These are phyloP conservation scores for Talaromyces stipitatus DNA, from an alignment of 495 filamentous ascomycete species.

Conservation along the genomic window DNA sequence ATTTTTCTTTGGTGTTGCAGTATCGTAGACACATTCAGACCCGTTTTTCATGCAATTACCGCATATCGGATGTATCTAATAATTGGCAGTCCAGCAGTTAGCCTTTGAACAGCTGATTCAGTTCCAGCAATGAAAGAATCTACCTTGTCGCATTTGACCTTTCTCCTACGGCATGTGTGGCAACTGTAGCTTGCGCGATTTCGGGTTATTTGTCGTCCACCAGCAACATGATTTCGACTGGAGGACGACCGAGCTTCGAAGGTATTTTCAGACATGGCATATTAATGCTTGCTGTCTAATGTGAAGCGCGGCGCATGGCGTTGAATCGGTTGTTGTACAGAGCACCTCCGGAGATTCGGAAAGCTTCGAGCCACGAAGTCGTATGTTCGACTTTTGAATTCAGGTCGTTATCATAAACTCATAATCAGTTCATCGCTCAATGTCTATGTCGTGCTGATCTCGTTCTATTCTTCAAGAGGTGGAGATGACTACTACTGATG, in stretches of 20 bases:
- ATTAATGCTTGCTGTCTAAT: background rate
- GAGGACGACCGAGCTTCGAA: background rate
- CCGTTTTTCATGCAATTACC: slow-evolving; percentile 39
- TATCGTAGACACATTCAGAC: slow-evolving; percentile 37
- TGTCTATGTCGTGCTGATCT: background rate
- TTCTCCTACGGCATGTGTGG: slow-evolving; percentile 39
- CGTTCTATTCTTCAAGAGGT: background rate
- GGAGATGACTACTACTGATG: background rate
- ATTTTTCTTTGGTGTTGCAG: slow-evolving; percentile 19
- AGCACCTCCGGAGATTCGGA: background rate
- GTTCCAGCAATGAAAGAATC: background rate
- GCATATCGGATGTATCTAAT: slow-evolving; percentile 39
- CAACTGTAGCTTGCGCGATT: slow-evolving; percentile 44
- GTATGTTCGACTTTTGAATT: background rate
- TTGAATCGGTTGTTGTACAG: background rate
- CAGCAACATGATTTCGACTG: slow-evolving; percentile 5
- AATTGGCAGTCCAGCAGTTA: background rate
- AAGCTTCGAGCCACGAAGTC: background rate
- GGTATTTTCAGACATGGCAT: background rate
- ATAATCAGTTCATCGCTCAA: background rate
- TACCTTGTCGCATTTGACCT: slow-evolving; percentile 43
- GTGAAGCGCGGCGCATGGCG: background rate
- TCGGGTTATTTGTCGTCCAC: slow-evolving; percentile 38
- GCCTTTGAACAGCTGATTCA: background rate
- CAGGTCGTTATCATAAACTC: background rate